Evolutionary conservation across 306 rosid genomes (phyloP), one percentile per base, ranked within the genome.

Genomic region (Cucumis melo): DNA sequence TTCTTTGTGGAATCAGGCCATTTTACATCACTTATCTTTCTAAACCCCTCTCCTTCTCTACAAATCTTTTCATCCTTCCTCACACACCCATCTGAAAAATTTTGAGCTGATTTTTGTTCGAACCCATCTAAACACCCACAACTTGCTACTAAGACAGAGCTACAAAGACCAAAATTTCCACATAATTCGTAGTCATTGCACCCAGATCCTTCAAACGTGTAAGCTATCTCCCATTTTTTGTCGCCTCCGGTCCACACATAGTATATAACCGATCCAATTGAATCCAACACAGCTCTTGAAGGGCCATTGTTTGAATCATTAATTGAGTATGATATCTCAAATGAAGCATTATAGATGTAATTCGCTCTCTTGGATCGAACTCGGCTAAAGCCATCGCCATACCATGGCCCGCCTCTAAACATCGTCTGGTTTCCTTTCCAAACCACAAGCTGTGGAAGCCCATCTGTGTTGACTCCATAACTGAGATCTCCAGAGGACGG

Each of bases 351-450:
- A 51, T 51, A 51, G 5, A 51, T 51, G 56, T 15, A 51, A 14
- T 3, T 51, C 9, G 7, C 56, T 51, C n/a, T 7, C 2, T 16
- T 16, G 1, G 56, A 51, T 15, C 56, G 56, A 51, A 2, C 2
- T 51, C n/a, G 19, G 56, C 8, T 6, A 51, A 83, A 85, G 55
- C 72, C 80, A 41, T 74, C 57, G 10, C 77, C 86, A 77, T 62
- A 76, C 87, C 91, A 88, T 16, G 89, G 89, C 54, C 88, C 85
- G 57, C 91, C 82, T 70, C 88, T 76, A 74, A 82, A 88, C 41
- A 74, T 21, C 61, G 78, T 83, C 50, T 44, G 58, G 48, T 66
- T 55, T 53, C 85, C 84, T 54, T 62, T 79, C 5, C 38, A 78
- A 50, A 86, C 85, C 44, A 85, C 77, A 64, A 85, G 78, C 66